Evolutionary conservation across 805 yeast genomes (phyloP).

Genomic region (Suhomyces sp.): DNA sequence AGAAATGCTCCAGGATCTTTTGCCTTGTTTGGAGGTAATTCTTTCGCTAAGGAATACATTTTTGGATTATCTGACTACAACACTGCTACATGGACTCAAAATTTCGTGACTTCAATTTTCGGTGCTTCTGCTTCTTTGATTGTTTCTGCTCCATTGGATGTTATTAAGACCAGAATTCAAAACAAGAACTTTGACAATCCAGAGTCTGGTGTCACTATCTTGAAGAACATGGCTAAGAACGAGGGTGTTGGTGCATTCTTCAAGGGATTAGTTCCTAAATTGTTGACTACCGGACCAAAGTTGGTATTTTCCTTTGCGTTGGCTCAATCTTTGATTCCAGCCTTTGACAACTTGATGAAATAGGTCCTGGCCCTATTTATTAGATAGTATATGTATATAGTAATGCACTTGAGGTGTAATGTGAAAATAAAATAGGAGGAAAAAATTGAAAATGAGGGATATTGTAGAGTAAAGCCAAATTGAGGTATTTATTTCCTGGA

Average conservation of each 20-base stretch:
- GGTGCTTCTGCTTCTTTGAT: conserved; percentile 97
- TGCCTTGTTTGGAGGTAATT: conserved; percentile 97
- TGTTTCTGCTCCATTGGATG: conserved; percentile 97
- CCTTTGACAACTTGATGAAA: conserved; percentile 73
- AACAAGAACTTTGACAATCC: conserved; percentile 94
- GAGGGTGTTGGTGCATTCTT: conserved; percentile 91
- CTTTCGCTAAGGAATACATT: conserved; percentile 96
- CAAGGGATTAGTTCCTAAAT: conserved; percentile 95
- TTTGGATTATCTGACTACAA: conserved; percentile 84
- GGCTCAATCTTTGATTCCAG: conserved; percentile 96
- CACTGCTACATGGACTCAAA: conserved; percentile 91
- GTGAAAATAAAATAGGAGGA: not conserved
- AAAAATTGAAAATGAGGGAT: not conserved
- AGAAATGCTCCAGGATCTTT: conserved; percentile 99
- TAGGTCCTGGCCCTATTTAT: no score
- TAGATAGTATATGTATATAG: conserved; percentile 4
- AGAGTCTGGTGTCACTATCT: conserved; percentile 87
- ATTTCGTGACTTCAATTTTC: conserved; percentile 88
- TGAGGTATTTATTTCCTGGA: no score
- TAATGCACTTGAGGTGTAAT: no score
- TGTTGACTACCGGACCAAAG: conserved; percentile 97
- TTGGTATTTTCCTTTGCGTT: conserved; percentile 96
- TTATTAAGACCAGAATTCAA: conserved; percentile 97
- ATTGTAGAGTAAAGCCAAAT: no score
- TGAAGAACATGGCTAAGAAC: conserved; percentile 87